Evolutionary conservation across 2,329 filamentous ascomycete genomes (phyloP), one percentile per base, ranked within the genome.

Genomic region (Botryotinia convoluta): DNA sequence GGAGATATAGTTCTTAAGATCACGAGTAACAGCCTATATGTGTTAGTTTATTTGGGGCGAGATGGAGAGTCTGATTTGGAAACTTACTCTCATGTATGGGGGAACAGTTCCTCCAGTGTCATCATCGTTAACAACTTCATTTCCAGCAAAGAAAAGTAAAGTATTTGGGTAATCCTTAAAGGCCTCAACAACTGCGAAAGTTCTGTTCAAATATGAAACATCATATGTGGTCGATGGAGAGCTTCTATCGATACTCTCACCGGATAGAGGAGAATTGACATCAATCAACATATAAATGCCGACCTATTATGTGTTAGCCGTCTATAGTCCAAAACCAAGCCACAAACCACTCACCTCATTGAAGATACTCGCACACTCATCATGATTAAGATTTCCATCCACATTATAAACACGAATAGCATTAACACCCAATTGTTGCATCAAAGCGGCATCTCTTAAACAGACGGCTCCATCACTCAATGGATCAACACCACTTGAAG

Each of bases 1-100:
- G 83, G 90, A 88, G 84, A 94, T 90, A 85, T 95, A 95, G 81
- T 90, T 91, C 86, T 93, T 94, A 81, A 95, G 86, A 82, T 95
- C 92, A 79, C 92, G 91, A 64, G 91, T 94, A 76, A 93, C 89
- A 75, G 92, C 92, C 82, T 89, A 86, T 79, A 85, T 42, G 51
- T 62, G 72, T 79, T 74, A 79, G 75, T 62, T 29, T 2, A 32
- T 18, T 64, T 69, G 64, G 60, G 20, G 22, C 42, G 18, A 26
- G 51, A 39, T 8, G 18, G 16, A 42, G 39, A 57, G 20, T 42
- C 8, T n/a, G 26, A 22, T 51, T 32, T 57, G n/a, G 18, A 14
- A 26, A 77, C 78, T 74, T 71, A 81, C 81, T 74, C 90, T 87
- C 77, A 91, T 85, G 81, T 93, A 95, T n/a, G 89, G 91, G 45